These are phyloP conservation scores for Epichloe hybrida DNA, from an alignment of 2,329 filamentous ascomycete species.

Conservation along the genomic window DNA sequence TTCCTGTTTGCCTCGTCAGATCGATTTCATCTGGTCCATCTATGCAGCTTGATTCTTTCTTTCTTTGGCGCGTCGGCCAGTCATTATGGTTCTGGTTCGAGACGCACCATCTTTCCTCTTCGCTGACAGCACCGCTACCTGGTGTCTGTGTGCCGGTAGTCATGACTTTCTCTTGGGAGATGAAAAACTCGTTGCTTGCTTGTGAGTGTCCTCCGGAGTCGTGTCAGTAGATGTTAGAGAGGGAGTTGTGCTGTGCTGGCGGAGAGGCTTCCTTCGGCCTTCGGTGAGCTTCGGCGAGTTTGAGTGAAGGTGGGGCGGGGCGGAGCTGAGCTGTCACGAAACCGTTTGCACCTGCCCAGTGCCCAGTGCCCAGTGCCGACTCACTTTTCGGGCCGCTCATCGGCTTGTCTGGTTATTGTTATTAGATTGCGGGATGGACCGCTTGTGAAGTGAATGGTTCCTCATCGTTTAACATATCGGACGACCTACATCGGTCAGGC, in stretches of 20 bases:
- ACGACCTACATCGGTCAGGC: too few relatives aligned
- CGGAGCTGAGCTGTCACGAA: constrained; percentile 13
- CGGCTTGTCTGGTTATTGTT: too few relatives aligned
- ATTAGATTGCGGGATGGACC: too few relatives aligned
- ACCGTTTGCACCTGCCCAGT: not conserved
- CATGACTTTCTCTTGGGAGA: constrained; percentile 10
- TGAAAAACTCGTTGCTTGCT: not conserved
- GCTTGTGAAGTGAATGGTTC: too few relatives aligned
- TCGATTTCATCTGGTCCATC: not conserved
- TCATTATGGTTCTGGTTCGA: not conserved
- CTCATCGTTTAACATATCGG: too few relatives aligned
- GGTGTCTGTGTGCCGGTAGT: constrained; percentile 11
- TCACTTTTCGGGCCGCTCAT: too few relatives aligned
- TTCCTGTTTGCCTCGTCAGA: constrained; percentile 39
- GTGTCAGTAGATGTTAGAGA: too few relatives aligned
- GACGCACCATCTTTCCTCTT: constrained; percentile 23
- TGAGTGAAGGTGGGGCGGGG: constrained; percentile 21
- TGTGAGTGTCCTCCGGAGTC: not conserved
- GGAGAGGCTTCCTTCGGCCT: not conserved
- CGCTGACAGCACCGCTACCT: constrained; percentile 7
- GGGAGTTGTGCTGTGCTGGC: not conserved
- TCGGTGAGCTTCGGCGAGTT: constrained; percentile 11
- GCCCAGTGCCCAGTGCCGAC: too few relatives aligned
- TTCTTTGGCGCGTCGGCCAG: not conserved
- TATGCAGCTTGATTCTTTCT: not conserved